Percentiles rank a stretch among this genome's conserved stretches.
These are phyloP conservation scores for Pelargonium exstipulatum DNA, from an alignment of 441 rosid species.

Conservation along the genomic window DNA sequence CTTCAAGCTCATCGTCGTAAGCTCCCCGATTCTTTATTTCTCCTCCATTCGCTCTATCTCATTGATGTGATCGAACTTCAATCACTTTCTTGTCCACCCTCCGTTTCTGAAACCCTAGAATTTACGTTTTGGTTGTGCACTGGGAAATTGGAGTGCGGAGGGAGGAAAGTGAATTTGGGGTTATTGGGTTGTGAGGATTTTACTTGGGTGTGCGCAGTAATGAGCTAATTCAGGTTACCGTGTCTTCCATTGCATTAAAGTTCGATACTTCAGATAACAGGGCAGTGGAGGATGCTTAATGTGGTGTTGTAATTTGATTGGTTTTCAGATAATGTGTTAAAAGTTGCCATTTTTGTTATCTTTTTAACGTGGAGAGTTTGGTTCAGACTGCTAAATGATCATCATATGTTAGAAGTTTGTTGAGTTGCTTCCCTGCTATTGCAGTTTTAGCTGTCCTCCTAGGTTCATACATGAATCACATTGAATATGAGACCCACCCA, in stretches of 20 bases:
- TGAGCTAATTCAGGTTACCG: not conserved
- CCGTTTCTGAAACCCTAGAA: conserved; percentile 34
- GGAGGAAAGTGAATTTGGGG: conserved; percentile 9
- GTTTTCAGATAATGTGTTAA: not conserved
- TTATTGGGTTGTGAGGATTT: not conserved
- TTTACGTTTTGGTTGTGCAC: not conserved
- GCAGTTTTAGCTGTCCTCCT: not conserved
- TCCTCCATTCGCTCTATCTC: not conserved
- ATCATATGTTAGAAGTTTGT: not conserved
- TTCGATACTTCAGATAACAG: conserved; percentile 1
- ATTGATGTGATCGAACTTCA: conserved; percentile 8
- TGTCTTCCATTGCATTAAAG: not conserved
- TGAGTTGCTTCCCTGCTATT: not conserved
- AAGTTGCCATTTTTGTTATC: conserved; percentile 1
- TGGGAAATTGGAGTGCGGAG: not conserved
- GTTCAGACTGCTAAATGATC: not conserved
- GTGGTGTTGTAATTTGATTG: not conserved
- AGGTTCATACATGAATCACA: not conserved
- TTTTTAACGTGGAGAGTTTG: not conserved
- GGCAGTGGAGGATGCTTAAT: not conserved
- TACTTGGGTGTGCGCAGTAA: conserved; percentile 16
- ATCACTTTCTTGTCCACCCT: not conserved
- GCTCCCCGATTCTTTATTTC: conserved; percentile 32
- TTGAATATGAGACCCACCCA: not conserved
- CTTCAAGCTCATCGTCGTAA: conserved; percentile 99